These are phyloP conservation scores for Nakazawaea populi DNA, from an alignment of 805 yeast species.

Conservation along the genomic window DNA sequence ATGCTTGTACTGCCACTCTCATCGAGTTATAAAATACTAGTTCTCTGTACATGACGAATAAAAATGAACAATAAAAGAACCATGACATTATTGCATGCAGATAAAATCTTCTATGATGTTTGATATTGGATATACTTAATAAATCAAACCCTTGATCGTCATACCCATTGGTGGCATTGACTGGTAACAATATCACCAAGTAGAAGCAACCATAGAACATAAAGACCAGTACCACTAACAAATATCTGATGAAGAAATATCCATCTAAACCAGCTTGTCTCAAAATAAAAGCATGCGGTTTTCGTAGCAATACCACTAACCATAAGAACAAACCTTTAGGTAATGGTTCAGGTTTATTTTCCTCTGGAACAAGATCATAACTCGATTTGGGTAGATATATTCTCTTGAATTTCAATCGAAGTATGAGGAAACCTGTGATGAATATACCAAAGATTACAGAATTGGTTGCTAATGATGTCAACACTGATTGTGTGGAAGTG, in stretches of 20 bases:
- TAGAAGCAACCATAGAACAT: conserved; percentile 52
- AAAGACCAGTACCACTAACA: conserved; percentile 48
- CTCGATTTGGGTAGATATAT: conserved; percentile 82
- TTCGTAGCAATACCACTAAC: conserved; percentile 56
- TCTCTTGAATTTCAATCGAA: conserved; percentile 62
- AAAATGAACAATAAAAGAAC: conserved; percentile 64
- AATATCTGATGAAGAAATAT: conserved; percentile 78
- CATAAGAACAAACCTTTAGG: conserved; percentile 66
- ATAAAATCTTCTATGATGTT: conserved; percentile 55
- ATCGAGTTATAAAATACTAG: conserved; percentile 69
- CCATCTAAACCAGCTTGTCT: conserved; percentile 94
- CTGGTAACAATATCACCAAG: conserved; percentile 72
- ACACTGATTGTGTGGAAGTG: conserved; percentile 68
- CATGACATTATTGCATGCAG: conserved; percentile 84
- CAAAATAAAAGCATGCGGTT: conserved; percentile 70
- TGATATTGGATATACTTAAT: conserved; percentile 73
- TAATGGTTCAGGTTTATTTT: conserved; percentile 67
- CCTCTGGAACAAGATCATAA: conserved; percentile 49
- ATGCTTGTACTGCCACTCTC: conserved; percentile 70
- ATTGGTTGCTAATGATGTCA: conserved; percentile 67
- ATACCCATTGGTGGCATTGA: conserved; percentile 68
- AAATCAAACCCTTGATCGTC: conserved; percentile 65
- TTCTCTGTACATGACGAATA: conserved; percentile 80
- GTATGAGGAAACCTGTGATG: conserved; percentile 51
- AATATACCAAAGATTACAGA: conserved; percentile 61